Conservation (phyloP, 83 land plant species). For the Thuja plicata region DNA sequence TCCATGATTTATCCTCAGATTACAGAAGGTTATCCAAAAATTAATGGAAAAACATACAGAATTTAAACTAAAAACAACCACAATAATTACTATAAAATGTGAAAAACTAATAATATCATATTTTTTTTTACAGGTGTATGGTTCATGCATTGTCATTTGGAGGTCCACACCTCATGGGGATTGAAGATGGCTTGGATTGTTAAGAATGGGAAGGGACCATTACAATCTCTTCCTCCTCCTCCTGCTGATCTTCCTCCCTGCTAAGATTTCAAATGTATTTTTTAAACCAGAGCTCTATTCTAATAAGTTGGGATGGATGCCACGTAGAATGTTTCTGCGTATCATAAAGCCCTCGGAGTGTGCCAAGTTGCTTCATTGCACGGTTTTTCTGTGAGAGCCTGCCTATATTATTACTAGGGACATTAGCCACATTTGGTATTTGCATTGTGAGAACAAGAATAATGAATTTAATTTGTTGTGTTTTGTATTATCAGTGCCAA, state of each 20-base stretch:
- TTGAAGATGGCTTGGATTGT: conserved; percentile 29
- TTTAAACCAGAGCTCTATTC: background rate
- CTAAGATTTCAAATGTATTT: conserved; percentile 2
- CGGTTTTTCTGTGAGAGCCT: background rate
- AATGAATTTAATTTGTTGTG: too few relatives aligned
- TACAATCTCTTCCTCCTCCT: conserved; percentile 27
- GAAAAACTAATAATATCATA: background rate
- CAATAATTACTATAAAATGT: too few relatives aligned
- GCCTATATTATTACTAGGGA: background rate
- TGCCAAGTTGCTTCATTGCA: background rate
- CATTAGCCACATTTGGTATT: background rate
- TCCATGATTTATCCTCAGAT: too few relatives aligned
- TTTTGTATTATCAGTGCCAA: too few relatives aligned
- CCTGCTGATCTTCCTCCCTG: conserved; percentile 42
- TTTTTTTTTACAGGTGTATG: conserved; percentile 21
- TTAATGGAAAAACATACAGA: too few relatives aligned
- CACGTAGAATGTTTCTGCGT: background rate
- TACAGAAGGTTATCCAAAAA: too few relatives aligned
- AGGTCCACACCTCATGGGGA: conserved; percentile 33
- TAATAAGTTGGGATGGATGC: background rate
- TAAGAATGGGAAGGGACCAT: conserved; percentile 21
- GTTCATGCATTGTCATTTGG: conserved; percentile 36
- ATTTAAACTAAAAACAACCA: too few relatives aligned
- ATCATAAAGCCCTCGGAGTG: background rate
- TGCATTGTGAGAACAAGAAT: background rate